Conservation (phyloP, 352 stramenopile species). For the Phytophthora capsici region DNA sequence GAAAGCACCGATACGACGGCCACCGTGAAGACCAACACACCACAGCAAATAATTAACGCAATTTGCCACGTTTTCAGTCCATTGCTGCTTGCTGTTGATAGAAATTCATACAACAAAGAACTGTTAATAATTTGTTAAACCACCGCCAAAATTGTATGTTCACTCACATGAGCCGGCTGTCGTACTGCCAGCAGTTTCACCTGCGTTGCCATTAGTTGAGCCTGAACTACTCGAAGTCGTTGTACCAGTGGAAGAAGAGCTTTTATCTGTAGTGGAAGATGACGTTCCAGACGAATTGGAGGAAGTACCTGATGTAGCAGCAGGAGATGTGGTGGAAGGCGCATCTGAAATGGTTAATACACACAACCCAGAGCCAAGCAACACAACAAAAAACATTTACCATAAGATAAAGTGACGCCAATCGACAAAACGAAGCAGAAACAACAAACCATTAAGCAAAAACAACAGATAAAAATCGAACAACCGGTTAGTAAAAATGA, state of each 20-base stretch:
- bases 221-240: conserved; percentile 16
- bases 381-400: conserved; percentile 24
- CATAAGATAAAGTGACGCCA: conserved; percentile 12
- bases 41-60: conserved; percentile 64
- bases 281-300: conserved; percentile 18
- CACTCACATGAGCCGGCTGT: conserved; percentile 18
- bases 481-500: conserved; percentile 24
- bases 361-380: conserved; percentile 16
- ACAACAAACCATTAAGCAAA: neutral
- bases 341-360: conserved; percentile 35
- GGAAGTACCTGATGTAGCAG: conserved; percentile 31
- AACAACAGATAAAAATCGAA: conserved; percentile 10
- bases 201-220: conserved; percentile 18
- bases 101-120: neutral
- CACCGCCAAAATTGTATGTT: neutral
- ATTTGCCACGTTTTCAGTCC: conserved; percentile 62
- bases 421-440: neutral
- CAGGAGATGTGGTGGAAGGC: conserved; percentile 26
- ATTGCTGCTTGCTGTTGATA: conserved; percentile 17
- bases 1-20: conserved; percentile 57
- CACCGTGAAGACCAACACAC: conserved; percentile 55
- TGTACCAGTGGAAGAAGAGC: conserved; percentile 2
- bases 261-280: conserved; percentile 19
- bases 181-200: conserved; percentile 18
- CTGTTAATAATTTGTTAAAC: neutral